Evolutionary conservation across 1,284 basidiomycete species (phyloP).

Genomic region (Chalciporus sp.): DNA sequence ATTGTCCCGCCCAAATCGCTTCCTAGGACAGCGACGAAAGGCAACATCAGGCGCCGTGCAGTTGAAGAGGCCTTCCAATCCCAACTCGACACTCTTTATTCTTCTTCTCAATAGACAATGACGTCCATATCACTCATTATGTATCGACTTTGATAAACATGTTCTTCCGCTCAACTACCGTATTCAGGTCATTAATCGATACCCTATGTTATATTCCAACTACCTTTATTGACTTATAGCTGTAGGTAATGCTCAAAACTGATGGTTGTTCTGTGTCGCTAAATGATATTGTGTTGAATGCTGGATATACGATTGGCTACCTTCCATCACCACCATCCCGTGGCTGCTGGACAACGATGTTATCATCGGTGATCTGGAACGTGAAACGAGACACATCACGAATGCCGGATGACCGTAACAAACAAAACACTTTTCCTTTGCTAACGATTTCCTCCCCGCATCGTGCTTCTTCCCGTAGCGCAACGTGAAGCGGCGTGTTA

Average conservation of each 20-base stretch:
- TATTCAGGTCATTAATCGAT: conserved; percentile 17
- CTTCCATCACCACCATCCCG: background rate
- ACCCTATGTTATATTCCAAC: conserved; percentile 20
- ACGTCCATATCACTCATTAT: background rate
- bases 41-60: conserved; percentile 65
- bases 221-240: conserved; percentile 1
- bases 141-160: conserved; percentile 9
- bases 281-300: background rate
- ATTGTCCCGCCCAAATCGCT: conserved; percentile 56
- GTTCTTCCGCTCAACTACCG: background rate
- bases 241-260: conserved; percentile 8
- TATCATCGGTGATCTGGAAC: conserved; percentile 26
- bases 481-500: conserved; percentile 27
- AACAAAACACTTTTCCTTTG: conserved; percentile 32
- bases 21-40: conserved; percentile 68
- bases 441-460: conserved; percentile 21
- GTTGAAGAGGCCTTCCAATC: conserved; percentile 58
- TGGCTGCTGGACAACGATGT: conserved; percentile 16
- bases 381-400: conserved; percentile 20
- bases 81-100: conserved; percentile 56
- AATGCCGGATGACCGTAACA: conserved; percentile 36
- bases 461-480: conserved; percentile 29
- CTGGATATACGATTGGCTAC: background rate
- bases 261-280: background rate
- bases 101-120: conserved; percentile 24